Evolutionary conservation across 495 filamentous ascomycete genomes (phyloP), one percentile per base, ranked within the genome.

Genomic region (Daldinia decipiens): DNA sequence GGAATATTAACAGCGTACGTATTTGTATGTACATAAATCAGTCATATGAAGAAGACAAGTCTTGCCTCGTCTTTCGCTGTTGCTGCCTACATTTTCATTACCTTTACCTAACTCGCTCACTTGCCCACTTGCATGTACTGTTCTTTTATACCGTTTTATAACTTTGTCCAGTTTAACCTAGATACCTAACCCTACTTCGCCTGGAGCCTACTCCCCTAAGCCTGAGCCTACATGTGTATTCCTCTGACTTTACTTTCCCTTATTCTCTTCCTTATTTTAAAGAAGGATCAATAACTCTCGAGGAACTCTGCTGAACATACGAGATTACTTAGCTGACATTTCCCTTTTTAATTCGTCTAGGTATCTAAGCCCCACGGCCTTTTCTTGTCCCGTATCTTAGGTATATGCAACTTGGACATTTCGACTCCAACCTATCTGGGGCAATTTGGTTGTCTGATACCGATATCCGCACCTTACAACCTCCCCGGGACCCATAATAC

Each of bases 371-470:
- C 39, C 1, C 50, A n/a, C 54, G 34, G 29, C 7, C 40, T 3
- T 54, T 32, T 61, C 27, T 62, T 19, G 26, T 62, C 54, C 51
- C 32, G 27, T 36, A 17, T 56, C 53, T 36, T 19, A 34, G 27
- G 31, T 56, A 56, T 36, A 56, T 31, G 31, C 62, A 62, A 62
- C 45, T 54, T 31, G 53, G 62, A 32, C 61, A 65, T 31, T 34
- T 66, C 43, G 56, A 65, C 52, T 31, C 24, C 21, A 43, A 29
- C 43, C 31, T 60, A 9, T 38, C 55, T 47, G 32, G 43, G 38
- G 26, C 17, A 60, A 19, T 53, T 24, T 43, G 45, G 55, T 58
- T 64, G 56, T 57, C 52, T 63, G 45, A 55, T 52, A 70, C 47
- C 17, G 62, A 60, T 51, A 59, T 60, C 61, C 58, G 45, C 53